Conservation (phyloP, 306 rosid species). For the Acmispon strigosus region DNA sequence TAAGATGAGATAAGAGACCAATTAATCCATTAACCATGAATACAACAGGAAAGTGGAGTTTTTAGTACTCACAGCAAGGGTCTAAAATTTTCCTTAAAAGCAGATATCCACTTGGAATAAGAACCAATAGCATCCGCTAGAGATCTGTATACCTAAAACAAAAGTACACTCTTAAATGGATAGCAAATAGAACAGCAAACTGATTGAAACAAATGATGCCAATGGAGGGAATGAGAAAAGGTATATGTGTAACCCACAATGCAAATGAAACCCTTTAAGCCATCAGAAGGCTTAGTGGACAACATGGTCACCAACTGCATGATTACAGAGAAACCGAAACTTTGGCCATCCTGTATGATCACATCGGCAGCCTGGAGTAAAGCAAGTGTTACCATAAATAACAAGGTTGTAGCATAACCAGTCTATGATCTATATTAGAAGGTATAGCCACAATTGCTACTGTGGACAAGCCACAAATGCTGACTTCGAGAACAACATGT, state of each 20-base stretch:
- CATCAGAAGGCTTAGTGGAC: slow-evolving; percentile 66
- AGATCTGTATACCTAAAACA: slow-evolving; percentile 78
- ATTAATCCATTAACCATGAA: not conserved
- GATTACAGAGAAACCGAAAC: slow-evolving; percentile 70
- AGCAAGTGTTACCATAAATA: slow-evolving; percentile 22
- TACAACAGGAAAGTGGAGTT: slow-evolving; percentile 18
- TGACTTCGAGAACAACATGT: not conserved
- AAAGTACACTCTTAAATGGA: slow-evolving; percentile 20
- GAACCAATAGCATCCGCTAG: slow-evolving; percentile 90
- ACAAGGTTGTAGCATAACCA: not conserved
- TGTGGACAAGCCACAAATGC: slow-evolving; percentile 10
- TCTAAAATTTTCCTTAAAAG: slow-evolving; percentile 65
- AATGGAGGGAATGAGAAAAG: slow-evolving; percentile 10
- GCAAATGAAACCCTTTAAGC: slow-evolving; percentile 77
- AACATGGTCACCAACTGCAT: slow-evolving; percentile 81
- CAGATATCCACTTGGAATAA: slow-evolving; percentile 76
- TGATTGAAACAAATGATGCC: slow-evolving; percentile 23
- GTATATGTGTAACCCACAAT: slow-evolving; percentile 47
- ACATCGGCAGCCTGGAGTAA: slow-evolving; percentile 82
- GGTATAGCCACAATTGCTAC: not conserved
- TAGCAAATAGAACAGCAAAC: slow-evolving; percentile 16
- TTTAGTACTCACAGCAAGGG: slow-evolving; percentile 64
- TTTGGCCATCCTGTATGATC: slow-evolving; percentile 76
- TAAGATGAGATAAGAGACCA: not conserved
- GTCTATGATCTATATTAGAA: not conserved